These are phyloP conservation scores for Artemisia tridentata DNA, from an alignment of 129 eudicot genomes.

Conservation along the genomic window DNA sequence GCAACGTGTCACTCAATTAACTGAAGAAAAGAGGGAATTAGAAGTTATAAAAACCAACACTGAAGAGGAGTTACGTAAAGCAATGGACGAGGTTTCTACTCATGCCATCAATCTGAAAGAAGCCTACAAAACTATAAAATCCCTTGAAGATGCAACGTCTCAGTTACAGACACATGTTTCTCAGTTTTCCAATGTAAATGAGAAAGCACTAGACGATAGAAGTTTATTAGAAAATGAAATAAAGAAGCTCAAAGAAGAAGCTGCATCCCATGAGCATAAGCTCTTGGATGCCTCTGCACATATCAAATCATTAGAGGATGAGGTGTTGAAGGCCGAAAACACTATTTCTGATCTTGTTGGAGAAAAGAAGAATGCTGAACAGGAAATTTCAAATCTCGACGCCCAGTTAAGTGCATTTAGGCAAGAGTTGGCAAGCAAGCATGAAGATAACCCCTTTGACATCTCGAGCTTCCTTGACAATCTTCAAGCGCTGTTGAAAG, in stretches of 20 bases:
- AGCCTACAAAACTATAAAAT: slow-evolving; percentile 53
- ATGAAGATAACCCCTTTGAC: neutral
- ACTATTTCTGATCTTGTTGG: slow-evolving; percentile 41
- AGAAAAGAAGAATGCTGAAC: slow-evolving; percentile 52
- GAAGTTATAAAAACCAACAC: neutral
- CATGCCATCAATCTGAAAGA: slow-evolving; percentile 39
- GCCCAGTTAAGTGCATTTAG: neutral
- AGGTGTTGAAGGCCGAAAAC: slow-evolving; percentile 21
- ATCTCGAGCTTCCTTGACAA: too few species aligned
- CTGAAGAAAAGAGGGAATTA: slow-evolving; percentile 27
- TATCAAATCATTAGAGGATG: slow-evolving; percentile 54
- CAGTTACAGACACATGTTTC: slow-evolving; percentile 51
- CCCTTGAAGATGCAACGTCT: slow-evolving; percentile 64
- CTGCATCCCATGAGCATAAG: slow-evolving; percentile 46
- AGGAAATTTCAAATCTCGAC: slow-evolving; percentile 43
- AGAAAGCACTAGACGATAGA: neutral
- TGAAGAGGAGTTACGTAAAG: slow-evolving; percentile 16
- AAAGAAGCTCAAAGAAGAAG: slow-evolving; percentile 46
- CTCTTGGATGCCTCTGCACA: slow-evolving; percentile 49
- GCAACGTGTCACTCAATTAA: slow-evolving; percentile 33
- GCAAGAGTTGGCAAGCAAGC: slow-evolving; percentile 59
- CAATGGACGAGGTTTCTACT: slow-evolving; percentile 2
- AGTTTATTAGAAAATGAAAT: slow-evolving; percentile 11
- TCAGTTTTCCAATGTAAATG: slow-evolving; percentile 28
- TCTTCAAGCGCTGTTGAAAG: too few species aligned